Conservation (phyloP, 306 rosid species). For the Corylus heterophylla region DNA sequence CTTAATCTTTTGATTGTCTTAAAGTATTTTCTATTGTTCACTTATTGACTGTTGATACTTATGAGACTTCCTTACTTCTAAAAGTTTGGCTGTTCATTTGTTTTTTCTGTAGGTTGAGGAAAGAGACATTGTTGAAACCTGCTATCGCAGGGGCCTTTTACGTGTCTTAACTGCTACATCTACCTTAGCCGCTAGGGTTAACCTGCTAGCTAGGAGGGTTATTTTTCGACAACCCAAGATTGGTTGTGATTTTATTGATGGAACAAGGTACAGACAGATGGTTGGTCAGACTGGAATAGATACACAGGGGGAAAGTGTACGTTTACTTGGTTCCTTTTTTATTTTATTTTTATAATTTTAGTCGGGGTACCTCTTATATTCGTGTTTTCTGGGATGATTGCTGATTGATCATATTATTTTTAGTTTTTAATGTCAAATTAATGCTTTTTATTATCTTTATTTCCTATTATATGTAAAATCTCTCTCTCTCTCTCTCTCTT, state of each 20-base stretch:
- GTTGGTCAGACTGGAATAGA: conserved; percentile 99
- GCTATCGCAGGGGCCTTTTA: conserved; percentile 91
- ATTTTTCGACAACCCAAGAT: conserved; percentile 95
- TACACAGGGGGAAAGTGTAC: conserved; percentile 95
- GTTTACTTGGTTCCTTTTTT: too few species aligned
- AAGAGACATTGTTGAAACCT: conserved; percentile 89
- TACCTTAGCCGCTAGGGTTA: conserved; percentile 97
- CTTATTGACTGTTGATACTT: conserved; percentile 13
- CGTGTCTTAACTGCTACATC: conserved; percentile 97
- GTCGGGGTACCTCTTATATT: conserved; percentile 6
- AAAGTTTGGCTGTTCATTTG: conserved; percentile 17
- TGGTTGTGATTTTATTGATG: conserved; percentile 93
- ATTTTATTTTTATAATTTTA: conserved; percentile 13
- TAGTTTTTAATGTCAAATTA: background rate
- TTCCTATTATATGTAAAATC: background rate
- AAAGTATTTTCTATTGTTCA: background rate
- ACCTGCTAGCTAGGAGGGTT: conserved; percentile 95
- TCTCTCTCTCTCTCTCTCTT: too few species aligned
- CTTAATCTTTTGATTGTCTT: conserved; percentile 1
- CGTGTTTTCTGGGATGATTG: background rate
- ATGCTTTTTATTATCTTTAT: conserved; percentile 1
- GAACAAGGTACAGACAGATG: conserved; percentile 93
- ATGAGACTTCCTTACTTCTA: conserved; percentile 19
- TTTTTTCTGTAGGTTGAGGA: conserved; percentile 76
- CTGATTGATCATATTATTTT: conserved; percentile 13